Conservation (phyloP, 805 yeast genomes). For the Lachancea sp. region DNA sequence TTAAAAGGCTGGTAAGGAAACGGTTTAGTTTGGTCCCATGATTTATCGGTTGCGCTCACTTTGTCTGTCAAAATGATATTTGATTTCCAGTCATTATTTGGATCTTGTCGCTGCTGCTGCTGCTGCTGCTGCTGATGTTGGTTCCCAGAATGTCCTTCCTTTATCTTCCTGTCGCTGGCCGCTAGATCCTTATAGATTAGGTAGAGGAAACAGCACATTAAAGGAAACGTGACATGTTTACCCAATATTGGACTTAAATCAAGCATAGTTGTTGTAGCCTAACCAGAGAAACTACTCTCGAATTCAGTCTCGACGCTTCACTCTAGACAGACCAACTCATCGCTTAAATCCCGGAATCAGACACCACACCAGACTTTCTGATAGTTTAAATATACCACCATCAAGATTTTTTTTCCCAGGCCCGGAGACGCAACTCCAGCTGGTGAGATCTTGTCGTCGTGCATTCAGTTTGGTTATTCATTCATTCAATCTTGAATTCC, state of each 20-base stretch:
- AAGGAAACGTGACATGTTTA: conserved; percentile 22
- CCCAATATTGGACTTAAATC: conserved; percentile 12
- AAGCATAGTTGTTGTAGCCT: neutral
- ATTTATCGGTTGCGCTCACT: conserved; percentile 15
- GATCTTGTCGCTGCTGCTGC: neutral
- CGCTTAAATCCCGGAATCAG: no score
- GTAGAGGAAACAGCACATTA: conserved; percentile 16
- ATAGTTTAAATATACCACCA: no score
- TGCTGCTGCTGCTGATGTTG: no score
- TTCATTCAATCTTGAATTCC: no score
- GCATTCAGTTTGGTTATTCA: no score
- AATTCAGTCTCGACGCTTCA: no score
- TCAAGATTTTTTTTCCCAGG: no score
- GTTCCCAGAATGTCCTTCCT: neutral
- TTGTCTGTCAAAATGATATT: conserved; percentile 34
- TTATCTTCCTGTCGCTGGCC: neutral
- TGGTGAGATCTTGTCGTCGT: no score
- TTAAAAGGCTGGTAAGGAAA: conserved; percentile 52
- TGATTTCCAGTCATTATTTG: conserved; percentile 15
- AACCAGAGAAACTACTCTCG: no score
- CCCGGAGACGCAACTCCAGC: no score
- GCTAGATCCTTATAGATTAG: conserved; percentile 10
- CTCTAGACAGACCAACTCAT: no score
- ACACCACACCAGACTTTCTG: no score
- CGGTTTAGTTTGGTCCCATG: conserved; percentile 41